Evolutionary conservation across 441 rosid genomes (phyloP).

Genomic region (Macaranga tanarius): DNA sequence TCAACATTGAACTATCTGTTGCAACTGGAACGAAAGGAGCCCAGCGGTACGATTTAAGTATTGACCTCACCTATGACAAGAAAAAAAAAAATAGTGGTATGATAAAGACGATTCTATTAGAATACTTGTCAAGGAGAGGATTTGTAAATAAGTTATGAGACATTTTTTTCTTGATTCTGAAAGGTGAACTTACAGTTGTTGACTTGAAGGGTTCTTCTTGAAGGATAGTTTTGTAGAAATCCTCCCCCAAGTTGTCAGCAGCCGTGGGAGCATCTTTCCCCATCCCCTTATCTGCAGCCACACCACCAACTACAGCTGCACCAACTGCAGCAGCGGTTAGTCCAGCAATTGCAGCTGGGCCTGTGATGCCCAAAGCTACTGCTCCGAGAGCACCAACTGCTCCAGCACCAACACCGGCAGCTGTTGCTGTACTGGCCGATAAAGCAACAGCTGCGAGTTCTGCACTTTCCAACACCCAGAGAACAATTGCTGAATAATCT

Average conservation of each 20-base stretch:
- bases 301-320: conserved; percentile 74
- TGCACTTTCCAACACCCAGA: conserved; percentile 82
- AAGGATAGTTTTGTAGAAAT: conserved; percentile 71
- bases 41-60: conserved; percentile 71
- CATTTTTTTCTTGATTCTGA: not conserved
- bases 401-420: conserved; percentile 69
- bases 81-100: not conserved
- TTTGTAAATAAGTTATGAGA: not conserved
- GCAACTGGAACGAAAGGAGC: conserved; percentile 83
- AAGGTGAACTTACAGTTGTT: conserved; percentile 50
- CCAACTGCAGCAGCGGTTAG: conserved; percentile 70
- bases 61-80: conserved; percentile 58
- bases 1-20: conserved; percentile 75
- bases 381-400: conserved; percentile 73
- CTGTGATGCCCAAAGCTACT: conserved; percentile 56
- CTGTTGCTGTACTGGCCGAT: conserved; percentile 62
- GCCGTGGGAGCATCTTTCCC: conserved; percentile 73
- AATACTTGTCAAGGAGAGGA: not conserved
- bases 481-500: conserved; percentile 71
- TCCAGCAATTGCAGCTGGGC: conserved; percentile 68
- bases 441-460: conserved; percentile 65
- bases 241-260: conserved; percentile 62
- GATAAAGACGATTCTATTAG: not conserved
- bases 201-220: conserved; percentile 93
- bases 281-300: conserved; percentile 56